Conservation (phyloP, 306 rosid genomes). For the Pachyrhizus erosus region DNA sequence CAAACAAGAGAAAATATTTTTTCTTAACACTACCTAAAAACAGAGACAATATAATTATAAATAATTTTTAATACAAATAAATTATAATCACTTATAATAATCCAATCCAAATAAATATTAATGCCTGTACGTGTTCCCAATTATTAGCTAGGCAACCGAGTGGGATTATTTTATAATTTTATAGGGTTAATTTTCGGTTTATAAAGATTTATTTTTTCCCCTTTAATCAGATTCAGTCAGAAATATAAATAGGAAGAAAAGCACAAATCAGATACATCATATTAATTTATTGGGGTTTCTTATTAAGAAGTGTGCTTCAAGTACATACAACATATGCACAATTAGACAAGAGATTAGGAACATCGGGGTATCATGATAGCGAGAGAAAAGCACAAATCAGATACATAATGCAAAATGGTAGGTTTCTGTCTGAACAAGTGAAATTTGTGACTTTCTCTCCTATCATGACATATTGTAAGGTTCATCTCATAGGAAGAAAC, state of each 20-base stretch:
- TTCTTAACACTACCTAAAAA: too few relatives aligned
- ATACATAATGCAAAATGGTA: neutral
- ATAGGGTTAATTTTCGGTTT: too few relatives aligned
- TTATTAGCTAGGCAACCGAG: too few relatives aligned
- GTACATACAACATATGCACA: neutral
- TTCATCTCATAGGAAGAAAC: neutral
- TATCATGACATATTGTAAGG: conserved; percentile 15
- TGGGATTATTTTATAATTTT: too few relatives aligned
- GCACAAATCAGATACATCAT: too few relatives aligned
- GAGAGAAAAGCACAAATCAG: conserved; percentile 34
- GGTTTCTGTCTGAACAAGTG: neutral
- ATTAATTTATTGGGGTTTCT: neutral
- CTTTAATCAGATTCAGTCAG: neutral
- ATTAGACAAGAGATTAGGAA: neutral
- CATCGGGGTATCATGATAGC: neutral
- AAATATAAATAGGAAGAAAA: neutral
- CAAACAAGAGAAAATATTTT: too few relatives aligned
- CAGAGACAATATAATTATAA: too few relatives aligned
- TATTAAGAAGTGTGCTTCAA: neutral
- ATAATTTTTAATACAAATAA: too few relatives aligned
- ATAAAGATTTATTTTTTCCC: too few relatives aligned
- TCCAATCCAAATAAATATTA: too few relatives aligned
- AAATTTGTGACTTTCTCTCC: conserved; percentile 37
- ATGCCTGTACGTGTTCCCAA: too few relatives aligned
- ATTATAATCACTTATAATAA: too few relatives aligned